Base-by-base conservation (phyloP, 371 early-diverging fungal species). In the Mortierella sp. region DNA sequence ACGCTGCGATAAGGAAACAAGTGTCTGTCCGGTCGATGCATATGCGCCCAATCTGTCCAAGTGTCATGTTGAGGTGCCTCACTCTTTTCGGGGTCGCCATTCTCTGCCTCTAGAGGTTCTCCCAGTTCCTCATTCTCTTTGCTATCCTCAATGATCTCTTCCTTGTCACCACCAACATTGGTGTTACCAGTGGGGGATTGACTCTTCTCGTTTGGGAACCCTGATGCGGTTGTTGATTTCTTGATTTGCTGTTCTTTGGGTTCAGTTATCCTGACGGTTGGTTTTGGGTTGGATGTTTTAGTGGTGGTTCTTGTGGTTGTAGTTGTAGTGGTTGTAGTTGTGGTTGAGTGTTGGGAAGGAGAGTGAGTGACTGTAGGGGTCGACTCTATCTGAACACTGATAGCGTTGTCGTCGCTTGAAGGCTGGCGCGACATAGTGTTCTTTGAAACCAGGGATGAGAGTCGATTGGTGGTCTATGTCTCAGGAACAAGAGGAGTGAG, bases 1-100 rank as follows among this genome's bases (percentile, higher is more conserved):
- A 39, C 14, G 28, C 26, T 64, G 57, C 77, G 63, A 39, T 77
- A 72, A 2, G 77, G 77, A 28, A 77, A 77, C 59, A 72, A 49
- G 57, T 67, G 57, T 22, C 77, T 64, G 64, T 77, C 72, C 1
- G 64, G 72, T 58, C 68, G 68, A 43, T 77, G 22, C 1, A 71
- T 67, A 30, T 70, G 77, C 1, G 63, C 11, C 26, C 54, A 1
- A 4, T 76, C 64, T 20, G 32, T 51, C 62, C 47, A 22, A 2
- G 68, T 68, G 16, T 14, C 24, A n/a, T 59, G 22, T 22, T 59
- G n/a, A n/a, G 1, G 1, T 51, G 18, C 20, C 10, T 51, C 49
- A 49, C 9, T 10, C 6, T 51, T n/a, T 12, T 10, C 18, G 6
- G 51, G 6, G 22, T 51, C n/a, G 1, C 1, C 16, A 18, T 5